Base-by-base conservation (phyloP, 495 filamentous ascomycete species). In the Lentithecium fluviatile region DNA sequence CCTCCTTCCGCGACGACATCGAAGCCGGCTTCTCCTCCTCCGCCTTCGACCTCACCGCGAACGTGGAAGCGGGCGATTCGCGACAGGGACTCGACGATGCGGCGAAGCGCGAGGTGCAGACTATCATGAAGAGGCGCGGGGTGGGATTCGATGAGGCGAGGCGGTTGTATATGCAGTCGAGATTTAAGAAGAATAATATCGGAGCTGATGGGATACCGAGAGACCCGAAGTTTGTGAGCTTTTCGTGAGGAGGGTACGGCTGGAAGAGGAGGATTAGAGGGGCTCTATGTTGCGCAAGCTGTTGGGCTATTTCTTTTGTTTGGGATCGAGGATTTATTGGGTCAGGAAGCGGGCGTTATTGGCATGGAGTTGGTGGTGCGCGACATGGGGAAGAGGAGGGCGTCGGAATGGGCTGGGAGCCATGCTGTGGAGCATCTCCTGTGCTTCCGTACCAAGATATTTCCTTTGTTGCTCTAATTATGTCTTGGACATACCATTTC, bases 171-270 rank as follows among this genome's bases (percentile, higher is more conserved):
- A 92, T 88, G 68, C 85, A 95, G 78, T 83, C 89, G 60, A 79
- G 86, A 61, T 94, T 98, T 69, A 81, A 81, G 65, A 89, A 85
- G 70, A 90, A 95, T 68, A 87, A 88, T 54, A 97, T 98, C 69
- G 91, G 85, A 11, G 78, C 86, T 15, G 95, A 97, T 73, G 94
- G 95, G 34, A 75, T 84, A 68, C 94, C 94, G 50, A 84, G 85
- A 71, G 94, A 97, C 80, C 90, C 91, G 56, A 96, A 95, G 78
- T 95, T 95, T 70, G 90, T 96, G 11, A 92, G 88, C 55, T 96
- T 96, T 74, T 94, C 89, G 24, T 95, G 67, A 79, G 47, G 29
- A 26, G 37, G 21, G 37, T 29, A n/a, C n/a, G n/a, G n/a, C n/a
- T 36, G 43, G 37, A 8, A 37, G 49, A 19, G 29, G n/a, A n/a